phyloP scores from a whole-genome alignment of 1,284 basidiomycete species.

The Marasmius sp. region DNA sequence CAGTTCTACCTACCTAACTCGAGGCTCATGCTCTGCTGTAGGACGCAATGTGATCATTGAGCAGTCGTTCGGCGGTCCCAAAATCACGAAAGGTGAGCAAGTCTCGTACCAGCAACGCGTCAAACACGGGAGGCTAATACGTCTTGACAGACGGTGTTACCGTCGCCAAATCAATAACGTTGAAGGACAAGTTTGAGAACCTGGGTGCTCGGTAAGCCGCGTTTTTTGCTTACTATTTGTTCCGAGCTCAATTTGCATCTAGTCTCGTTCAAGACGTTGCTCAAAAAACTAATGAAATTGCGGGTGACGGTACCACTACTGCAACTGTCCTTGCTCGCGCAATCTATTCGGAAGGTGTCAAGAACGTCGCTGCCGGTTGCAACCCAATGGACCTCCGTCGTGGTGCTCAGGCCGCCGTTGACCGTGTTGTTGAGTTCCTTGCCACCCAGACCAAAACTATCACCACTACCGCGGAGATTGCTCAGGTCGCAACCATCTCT shows the following conservation, averaged over 20 bases:
- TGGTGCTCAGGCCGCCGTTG: slow-evolving; percentile 94
- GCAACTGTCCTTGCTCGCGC: slow-evolving; percentile 96
- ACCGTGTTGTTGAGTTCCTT: slow-evolving; percentile 92
- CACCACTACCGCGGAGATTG: slow-evolving; percentile 97
- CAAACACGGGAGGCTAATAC: neutral
- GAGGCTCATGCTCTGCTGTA: slow-evolving; percentile 28
- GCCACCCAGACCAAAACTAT: slow-evolving; percentile 90
- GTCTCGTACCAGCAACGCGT: neutral
- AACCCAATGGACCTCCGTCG: slow-evolving; percentile 99
- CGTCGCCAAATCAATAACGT: slow-evolving; percentile 91
- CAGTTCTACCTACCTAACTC: neutral
- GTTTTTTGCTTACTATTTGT: neutral
- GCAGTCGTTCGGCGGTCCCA: slow-evolving; percentile 95
- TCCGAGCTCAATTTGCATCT: neutral
- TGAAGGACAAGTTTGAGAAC: slow-evolving; percentile 99
- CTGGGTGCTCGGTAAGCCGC: slow-evolving; percentile 86
- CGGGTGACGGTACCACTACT: slow-evolving; percentile 98
- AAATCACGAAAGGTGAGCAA: slow-evolving; percentile 88
- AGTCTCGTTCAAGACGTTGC: slow-evolving; percentile 96
- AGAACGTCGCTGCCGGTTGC: slow-evolving; percentile 98
- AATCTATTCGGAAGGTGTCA: slow-evolving; percentile 98
- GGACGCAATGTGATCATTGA: slow-evolving; percentile 99
- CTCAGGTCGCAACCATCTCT: slow-evolving; percentile 97
- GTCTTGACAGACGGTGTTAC: slow-evolving; percentile 85
- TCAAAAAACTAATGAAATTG: slow-evolving; percentile 95